These are phyloP conservation scores for Zygotorulaspora mrakii DNA, from an alignment of 1,139 yeast genomes.

Conservation along the genomic window DNA sequence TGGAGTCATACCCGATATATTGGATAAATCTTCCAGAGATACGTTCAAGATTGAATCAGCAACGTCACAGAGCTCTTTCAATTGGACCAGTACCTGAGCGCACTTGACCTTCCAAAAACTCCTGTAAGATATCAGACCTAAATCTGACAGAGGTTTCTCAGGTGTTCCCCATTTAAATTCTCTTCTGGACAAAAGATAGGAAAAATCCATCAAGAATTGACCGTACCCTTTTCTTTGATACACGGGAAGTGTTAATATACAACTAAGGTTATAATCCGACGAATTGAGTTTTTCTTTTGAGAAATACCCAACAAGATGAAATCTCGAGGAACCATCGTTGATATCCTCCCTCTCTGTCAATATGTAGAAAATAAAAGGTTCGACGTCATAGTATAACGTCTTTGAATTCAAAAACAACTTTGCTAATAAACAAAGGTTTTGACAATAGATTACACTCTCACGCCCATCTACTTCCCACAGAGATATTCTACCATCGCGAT, in stretches of 20 bases:
- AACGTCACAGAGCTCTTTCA: constrained; percentile 18
- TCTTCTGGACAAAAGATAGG: constrained; percentile 68
- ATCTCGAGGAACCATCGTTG: constrained; percentile 42
- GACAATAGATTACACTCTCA: constrained; percentile 77
- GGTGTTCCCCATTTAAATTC: constrained; percentile 89
- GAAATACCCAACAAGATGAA: constrained; percentile 89
- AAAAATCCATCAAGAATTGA: constrained; percentile 79
- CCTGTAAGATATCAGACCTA: constrained; percentile 81
- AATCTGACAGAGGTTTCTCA: constrained; percentile 85
- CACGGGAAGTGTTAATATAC: constrained; percentile 85
- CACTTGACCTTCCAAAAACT: constrained; percentile 79
- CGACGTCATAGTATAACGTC: constrained; percentile 90
- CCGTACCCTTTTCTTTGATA: constrained; percentile 91
- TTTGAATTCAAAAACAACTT: constrained; percentile 86
- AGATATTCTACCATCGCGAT: constrained; percentile 62
- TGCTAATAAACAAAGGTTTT: constrained; percentile 82
- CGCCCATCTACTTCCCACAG: constrained; percentile 93
- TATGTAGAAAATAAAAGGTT: constrained; percentile 86
- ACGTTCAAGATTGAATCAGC: constrained; percentile 27
- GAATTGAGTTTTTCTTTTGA: constrained; percentile 80
- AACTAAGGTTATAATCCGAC: constrained; percentile 78
- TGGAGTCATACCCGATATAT: constrained; percentile 77
- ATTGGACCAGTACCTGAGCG: constrained; percentile 38
- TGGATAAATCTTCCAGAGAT: constrained; percentile 59
- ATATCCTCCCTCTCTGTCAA: constrained; percentile 63